These are phyloP conservation scores for Botrytis squamosa DNA, from an alignment of 2,329 filamentous ascomycete species.

Conservation along the genomic window DNA sequence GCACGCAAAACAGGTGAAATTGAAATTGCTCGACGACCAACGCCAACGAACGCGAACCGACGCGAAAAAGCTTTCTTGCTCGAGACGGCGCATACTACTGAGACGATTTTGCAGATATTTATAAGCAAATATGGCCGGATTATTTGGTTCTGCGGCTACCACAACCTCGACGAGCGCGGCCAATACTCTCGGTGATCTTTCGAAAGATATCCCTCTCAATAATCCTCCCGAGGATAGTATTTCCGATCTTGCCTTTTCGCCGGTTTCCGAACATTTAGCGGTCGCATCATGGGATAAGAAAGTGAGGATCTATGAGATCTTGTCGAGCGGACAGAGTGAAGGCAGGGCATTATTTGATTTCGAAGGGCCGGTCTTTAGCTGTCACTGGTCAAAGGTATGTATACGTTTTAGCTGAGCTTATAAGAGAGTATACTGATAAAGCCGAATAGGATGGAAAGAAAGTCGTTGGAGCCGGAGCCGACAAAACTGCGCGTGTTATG, in stretches of 20 bases:
- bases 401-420: slow-evolving; percentile 2
- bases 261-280: slow-evolving; percentile 75
- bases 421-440: slow-evolving; percentile 20
- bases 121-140: slow-evolving; percentile 56
- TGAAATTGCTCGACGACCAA: slow-evolving; percentile 5
- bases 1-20: slow-evolving; percentile 16
- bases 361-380: slow-evolving; percentile 78
- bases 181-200: slow-evolving; percentile 85
- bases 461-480: slow-evolving; percentile 81
- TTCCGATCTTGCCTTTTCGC: slow-evolving; percentile 81
- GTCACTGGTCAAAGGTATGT: slow-evolving; percentile 83
- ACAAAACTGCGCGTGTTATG: slow-evolving; percentile 86
- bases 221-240: slow-evolving; percentile 85
- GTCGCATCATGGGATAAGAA: slow-evolving; percentile 98
- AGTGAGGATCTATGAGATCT: slow-evolving; percentile 93
- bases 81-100: slow-evolving; percentile 1
- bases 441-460: slow-evolving; percentile 77
- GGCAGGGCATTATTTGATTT: slow-evolving; percentile 86
- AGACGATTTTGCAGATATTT: neutral
- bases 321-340: slow-evolving; percentile 71
- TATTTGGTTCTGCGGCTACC: slow-evolving; percentile 55
- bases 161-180: slow-evolving; percentile 48
- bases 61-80: slow-evolving; percentile 9
- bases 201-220: slow-evolving; percentile 77
- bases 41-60: slow-evolving; percentile 11